Percentiles rank a stretch among this genome's conserved stretches.
These are phyloP conservation scores for Diplosphaera chodatii DNA, from an alignment of 139 green algal species.

Conservation along the genomic window DNA sequence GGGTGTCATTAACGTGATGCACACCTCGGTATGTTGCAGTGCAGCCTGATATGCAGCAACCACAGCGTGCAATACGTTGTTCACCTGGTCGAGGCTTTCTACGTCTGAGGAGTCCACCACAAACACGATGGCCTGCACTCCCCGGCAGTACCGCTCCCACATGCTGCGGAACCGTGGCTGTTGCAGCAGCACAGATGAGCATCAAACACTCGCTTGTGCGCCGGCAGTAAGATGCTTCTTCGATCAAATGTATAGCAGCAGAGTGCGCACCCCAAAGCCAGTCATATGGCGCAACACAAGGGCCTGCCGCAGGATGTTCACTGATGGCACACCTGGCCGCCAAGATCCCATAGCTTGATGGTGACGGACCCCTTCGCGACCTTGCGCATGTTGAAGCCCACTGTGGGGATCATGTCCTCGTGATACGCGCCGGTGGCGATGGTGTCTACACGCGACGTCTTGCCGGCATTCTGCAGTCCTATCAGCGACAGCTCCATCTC, in stretches of 20 bases:
- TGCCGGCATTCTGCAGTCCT: slow-evolving; percentile 95
- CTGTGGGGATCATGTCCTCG: slow-evolving; percentile 91
- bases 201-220: no score
- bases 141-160: slow-evolving; percentile 98
- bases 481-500: slow-evolving; percentile 99
- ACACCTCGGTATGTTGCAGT: no score
- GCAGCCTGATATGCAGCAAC: no score
- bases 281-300: no score
- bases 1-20: no score
- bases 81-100: slow-evolving; percentile 62
- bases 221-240: no score
- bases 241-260: no score
- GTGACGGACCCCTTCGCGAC: slow-evolving; percentile 89
- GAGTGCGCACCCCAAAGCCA: no score
- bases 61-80: no score
- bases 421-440: slow-evolving; percentile 84
- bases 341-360: slow-evolving; percentile 99
- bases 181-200: slow-evolving; percentile 2
- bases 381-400: slow-evolving; percentile 99
- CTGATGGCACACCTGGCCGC: slow-evolving; percentile 65
- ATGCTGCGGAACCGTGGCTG: slow-evolving; percentile 92
- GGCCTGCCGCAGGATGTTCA: no score
- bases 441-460: slow-evolving; percentile 93
- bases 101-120: slow-evolving; percentile 94
- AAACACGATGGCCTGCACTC: slow-evolving; percentile 93